These are phyloP conservation scores for Knoxdaviesia capensis DNA, from an alignment of 2,329 filamentous ascomycete genomes.

Conservation along the genomic window DNA sequence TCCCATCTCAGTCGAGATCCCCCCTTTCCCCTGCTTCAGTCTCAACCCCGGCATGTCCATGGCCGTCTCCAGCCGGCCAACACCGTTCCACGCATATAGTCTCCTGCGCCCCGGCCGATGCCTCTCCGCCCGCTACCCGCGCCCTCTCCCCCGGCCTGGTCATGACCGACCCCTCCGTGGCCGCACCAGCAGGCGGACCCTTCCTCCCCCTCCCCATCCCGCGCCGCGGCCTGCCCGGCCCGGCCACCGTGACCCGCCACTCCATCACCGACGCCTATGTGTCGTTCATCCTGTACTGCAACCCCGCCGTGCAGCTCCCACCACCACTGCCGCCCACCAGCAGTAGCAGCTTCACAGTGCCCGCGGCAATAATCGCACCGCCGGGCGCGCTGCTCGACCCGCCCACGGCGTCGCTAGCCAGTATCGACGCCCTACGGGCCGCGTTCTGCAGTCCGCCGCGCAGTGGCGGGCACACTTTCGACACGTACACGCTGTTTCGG, in stretches of 20 bases:
- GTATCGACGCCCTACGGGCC: slow-evolving; percentile 46
- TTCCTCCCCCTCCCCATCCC: background rate
- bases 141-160: background rate
- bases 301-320: slow-evolving; percentile 41
- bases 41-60: too few relatives aligned
- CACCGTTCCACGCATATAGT: too few relatives aligned
- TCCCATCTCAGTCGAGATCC: too few relatives aligned
- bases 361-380: too few relatives aligned
- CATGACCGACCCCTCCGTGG: background rate
- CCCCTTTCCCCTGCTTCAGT: too few relatives aligned
- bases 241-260: slow-evolving; percentile 41
- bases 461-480: slow-evolving; percentile 75
- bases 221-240: slow-evolving; percentile 32
- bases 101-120: too few relatives aligned
- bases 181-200: background rate
- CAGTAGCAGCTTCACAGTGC: too few relatives aligned
- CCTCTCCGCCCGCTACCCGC: background rate
- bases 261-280: slow-evolving; percentile 71
- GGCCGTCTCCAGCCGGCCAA: too few relatives aligned
- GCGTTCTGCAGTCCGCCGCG: slow-evolving; percentile 64
- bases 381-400: slow-evolving; percentile 3
- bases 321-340: slow-evolving; percentile 12
- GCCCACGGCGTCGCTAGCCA: slow-evolving; percentile 32
- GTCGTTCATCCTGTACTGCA: slow-evolving; percentile 75
- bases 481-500: slow-evolving; percentile 55